phyloP scores from a whole-genome alignment of 2,329 filamentous ascomycete genomes.

The Aspergillus viridinutans region DNA sequence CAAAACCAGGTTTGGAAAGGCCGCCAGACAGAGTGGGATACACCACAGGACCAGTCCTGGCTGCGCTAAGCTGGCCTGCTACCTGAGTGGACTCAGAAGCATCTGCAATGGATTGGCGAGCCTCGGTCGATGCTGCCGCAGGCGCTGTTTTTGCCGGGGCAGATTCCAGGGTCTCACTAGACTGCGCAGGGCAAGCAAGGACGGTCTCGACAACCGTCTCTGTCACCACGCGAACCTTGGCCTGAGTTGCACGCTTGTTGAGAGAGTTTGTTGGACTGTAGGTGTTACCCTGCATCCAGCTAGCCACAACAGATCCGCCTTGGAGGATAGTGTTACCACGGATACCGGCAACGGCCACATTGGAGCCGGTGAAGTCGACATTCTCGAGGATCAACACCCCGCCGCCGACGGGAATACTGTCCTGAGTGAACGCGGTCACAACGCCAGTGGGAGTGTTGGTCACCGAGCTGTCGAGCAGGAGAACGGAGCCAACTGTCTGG shows the following conservation, averaged over 20 bases:
- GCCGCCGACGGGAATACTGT: conserved; percentile 63
- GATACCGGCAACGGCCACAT: conserved; percentile 60
- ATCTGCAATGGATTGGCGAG: neutral
- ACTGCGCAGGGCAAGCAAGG: conserved; percentile 18
- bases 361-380: conserved; percentile 72
- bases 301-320: conserved; percentile 64
- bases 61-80: neutral
- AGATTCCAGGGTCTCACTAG: conserved; percentile 6
- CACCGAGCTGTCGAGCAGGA: conserved; percentile 77
- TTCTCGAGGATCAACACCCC: conserved; percentile 85
- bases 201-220: conserved; percentile 25
- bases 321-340: conserved; percentile 60
- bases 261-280: conserved; percentile 47
- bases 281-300: conserved; percentile 75
- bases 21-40: neutral
- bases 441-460: conserved; percentile 72
- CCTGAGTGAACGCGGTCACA: conserved; percentile 65
- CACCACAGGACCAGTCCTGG: neutral
- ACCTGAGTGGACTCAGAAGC: neutral
- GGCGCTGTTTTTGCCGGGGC: neutral
- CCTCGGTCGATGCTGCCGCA: neutral
- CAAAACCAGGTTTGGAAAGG: neutral
- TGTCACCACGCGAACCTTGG: conserved; percentile 5
- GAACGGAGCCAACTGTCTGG: conserved; percentile 79
- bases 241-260: conserved; percentile 23